These are phyloP conservation scores for Chytriomyces confervae DNA, from an alignment of 192 early-diverging fungal species.

Conservation along the genomic window DNA sequence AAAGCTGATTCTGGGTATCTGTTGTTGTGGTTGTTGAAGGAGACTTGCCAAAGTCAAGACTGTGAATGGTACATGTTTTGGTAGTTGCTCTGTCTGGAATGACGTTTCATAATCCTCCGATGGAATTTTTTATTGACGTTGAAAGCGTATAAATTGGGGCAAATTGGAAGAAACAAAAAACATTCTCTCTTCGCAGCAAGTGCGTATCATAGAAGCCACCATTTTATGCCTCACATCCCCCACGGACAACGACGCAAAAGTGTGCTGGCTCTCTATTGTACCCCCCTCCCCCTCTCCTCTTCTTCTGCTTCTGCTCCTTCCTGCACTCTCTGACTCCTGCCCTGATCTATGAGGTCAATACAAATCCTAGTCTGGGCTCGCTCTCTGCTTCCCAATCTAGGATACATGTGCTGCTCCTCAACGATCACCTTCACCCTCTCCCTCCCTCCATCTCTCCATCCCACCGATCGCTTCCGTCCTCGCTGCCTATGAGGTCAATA, in stretches of 20 bases:
- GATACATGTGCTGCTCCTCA: not conserved
- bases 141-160: constrained; percentile 6
- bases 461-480: not conserved
- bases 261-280: constrained; percentile 2
- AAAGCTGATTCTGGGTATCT: no score
- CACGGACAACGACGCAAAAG: not conserved
- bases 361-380: constrained; percentile 3
- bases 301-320: not conserved
- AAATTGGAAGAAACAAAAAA: no score
- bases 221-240: not conserved
- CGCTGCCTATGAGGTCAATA: constrained; percentile 21
- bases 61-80: no score
- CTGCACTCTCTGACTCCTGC: not conserved
- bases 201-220: constrained; percentile 8
- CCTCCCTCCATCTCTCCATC: not conserved
- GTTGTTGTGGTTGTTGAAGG: no score
- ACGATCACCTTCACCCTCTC: not conserved
- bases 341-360: constrained; percentile 20
- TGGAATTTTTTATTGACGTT: not conserved
- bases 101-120: not conserved
- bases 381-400: not conserved
- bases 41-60: no score
- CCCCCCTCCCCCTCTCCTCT: not conserved
- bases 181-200: not conserved
- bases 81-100: no score